Conservation (phyloP, 805 yeast genomes). For the Starmerella tilneyi region DNA sequence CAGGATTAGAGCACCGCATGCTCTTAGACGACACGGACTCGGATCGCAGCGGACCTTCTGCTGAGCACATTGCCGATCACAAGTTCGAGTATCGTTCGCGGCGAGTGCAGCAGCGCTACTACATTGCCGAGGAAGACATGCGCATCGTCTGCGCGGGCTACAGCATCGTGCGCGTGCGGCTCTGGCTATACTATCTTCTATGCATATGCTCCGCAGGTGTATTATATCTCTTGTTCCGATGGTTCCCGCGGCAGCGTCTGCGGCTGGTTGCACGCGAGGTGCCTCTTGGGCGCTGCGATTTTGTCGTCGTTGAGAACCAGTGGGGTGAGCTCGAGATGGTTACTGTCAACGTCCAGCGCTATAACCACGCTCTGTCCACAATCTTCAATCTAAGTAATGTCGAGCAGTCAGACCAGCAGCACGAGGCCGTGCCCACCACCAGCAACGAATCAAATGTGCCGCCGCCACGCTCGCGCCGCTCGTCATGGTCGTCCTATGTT, state of each 20-base stretch:
- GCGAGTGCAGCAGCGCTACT: constrained; percentile 57
- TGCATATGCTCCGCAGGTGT: constrained; percentile 59
- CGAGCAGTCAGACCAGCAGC: constrained; percentile 8
- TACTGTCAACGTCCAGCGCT: constrained; percentile 47
- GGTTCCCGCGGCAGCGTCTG: constrained; percentile 76
- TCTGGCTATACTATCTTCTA: constrained; percentile 41
- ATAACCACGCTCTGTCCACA: constrained; percentile 61
- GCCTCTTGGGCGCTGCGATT: constrained; percentile 73
- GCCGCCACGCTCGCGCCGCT: background rate
- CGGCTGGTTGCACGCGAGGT: constrained; percentile 30
- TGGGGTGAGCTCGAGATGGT: constrained; percentile 70
- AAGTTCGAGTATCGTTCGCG: constrained; percentile 23
- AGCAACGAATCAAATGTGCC: background rate
- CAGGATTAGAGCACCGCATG: background rate
- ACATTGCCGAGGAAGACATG: constrained; percentile 90
- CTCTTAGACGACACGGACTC: background rate
- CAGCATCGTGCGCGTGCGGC: constrained; percentile 41
- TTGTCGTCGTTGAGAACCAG: constrained; percentile 91
- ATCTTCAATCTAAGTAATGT: constrained; percentile 37
- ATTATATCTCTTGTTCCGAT: constrained; percentile 60
- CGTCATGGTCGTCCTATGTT: constrained; percentile 18
- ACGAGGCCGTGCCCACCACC: background rate
- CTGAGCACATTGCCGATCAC: background rate
- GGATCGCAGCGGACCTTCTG: background rate
- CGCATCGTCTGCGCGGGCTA: constrained; percentile 93